A percentile compares a stretch with the other conserved stretches of the same genome.
Evolutionary conservation across 2,329 filamentous ascomycete genomes (phyloP).

Genomic region (Aspergillus sp.): DNA sequence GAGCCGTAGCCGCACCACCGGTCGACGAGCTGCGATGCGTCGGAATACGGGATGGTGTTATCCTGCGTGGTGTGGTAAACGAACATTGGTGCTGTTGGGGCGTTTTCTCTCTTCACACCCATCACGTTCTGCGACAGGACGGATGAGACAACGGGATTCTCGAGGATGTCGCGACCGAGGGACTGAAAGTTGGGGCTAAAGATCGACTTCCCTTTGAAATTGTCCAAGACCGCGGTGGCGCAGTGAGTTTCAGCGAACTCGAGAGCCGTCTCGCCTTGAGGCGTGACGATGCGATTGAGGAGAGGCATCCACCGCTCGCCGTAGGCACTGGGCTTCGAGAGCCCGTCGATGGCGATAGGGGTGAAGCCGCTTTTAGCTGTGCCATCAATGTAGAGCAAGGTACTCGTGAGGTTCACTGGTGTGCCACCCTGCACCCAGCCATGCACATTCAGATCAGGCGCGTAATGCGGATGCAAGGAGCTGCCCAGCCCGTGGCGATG

Average conservation of each 20-base stretch:
- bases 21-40: slow-evolving; percentile 11
- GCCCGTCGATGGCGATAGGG: slow-evolving; percentile 14
- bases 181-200: slow-evolving; percentile 14
- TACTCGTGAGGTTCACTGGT: slow-evolving; percentile 18
- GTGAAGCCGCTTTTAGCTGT: slow-evolving; percentile 17
- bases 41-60: slow-evolving; percentile 16
- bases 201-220: slow-evolving; percentile 13
- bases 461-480: slow-evolving; percentile 44
- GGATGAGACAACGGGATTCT: neutral
- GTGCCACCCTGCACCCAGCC: slow-evolving; percentile 21
- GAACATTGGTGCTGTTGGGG: slow-evolving; percentile 16
- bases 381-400: slow-evolving; percentile 13
- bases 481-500: slow-evolving; percentile 44
- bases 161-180: slow-evolving; percentile 3
- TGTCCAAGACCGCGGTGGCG: slow-evolving; percentile 8
- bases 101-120: slow-evolving; percentile 12
- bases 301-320: slow-evolving; percentile 13
- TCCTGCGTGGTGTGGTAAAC: slow-evolving; percentile 18
- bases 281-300: slow-evolving; percentile 10
- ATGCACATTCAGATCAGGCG: slow-evolving; percentile 42
- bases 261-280: slow-evolving; percentile 9
- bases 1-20: slow-evolving; percentile 15
- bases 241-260: slow-evolving; percentile 11
- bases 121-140: slow-evolving; percentile 5
- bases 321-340: slow-evolving; percentile 16